Conservation (phyloP, 2,329 filamentous ascomycete species). For the Penicillium palitans region DNA sequence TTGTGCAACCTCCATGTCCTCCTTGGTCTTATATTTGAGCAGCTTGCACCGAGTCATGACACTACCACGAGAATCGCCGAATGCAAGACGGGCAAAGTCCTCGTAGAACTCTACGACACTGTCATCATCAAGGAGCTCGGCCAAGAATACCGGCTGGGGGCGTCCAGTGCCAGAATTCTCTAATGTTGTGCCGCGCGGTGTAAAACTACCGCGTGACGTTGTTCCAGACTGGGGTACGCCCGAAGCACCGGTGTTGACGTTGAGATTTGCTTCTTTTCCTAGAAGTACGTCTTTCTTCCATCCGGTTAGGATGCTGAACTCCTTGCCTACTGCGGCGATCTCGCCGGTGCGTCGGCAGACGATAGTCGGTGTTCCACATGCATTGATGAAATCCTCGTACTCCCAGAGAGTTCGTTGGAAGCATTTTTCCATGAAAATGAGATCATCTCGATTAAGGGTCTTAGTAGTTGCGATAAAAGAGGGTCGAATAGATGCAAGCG, state of each 20-base stretch:
- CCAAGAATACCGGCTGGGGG: slow-evolving; percentile 80
- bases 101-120: slow-evolving; percentile 94
- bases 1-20: slow-evolving; percentile 49
- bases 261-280: slow-evolving; percentile 82
- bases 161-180: slow-evolving; percentile 46
- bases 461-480: slow-evolving; percentile 91
- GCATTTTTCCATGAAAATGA: slow-evolving; percentile 97
- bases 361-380: slow-evolving; percentile 85
- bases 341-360: slow-evolving; percentile 91
- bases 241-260: slow-evolving; percentile 71
- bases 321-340: slow-evolving; percentile 92
- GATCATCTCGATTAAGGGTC: slow-evolving; percentile 81
- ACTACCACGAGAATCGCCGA: slow-evolving; percentile 83
- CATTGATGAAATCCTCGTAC: slow-evolving; percentile 88
- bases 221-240: slow-evolving; percentile 37
- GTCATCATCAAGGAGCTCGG: slow-evolving; percentile 90
- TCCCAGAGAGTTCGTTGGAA: slow-evolving; percentile 91
- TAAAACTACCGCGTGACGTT: slow-evolving; percentile 50
- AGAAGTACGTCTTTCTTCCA: slow-evolving; percentile 90
- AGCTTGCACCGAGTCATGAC: slow-evolving; percentile 82
- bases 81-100: slow-evolving; percentile 88
- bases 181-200: slow-evolving; percentile 47
- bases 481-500: slow-evolving; percentile 83
- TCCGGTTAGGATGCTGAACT: slow-evolving; percentile 92
- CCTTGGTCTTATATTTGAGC: slow-evolving; percentile 82